phyloP scores from a whole-genome alignment of 805 yeast genomes.

The Zygosaccharomyces bailii region DNA sequence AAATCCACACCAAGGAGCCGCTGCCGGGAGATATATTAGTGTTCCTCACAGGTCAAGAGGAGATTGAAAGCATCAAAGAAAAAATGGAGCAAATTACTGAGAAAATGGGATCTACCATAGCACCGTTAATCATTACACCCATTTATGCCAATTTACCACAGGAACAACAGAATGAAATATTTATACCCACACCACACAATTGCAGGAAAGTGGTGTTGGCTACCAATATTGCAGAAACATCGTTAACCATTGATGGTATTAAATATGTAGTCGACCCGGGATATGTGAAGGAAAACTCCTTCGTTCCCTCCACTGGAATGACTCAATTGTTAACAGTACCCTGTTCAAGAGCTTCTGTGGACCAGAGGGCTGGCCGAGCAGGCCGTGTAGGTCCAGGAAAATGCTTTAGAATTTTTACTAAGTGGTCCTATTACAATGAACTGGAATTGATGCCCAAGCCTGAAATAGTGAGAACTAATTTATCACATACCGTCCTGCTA shows the following conservation, averaged over 20 bases:
- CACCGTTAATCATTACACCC: conserved; percentile 70
- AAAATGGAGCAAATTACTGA: conserved; percentile 60
- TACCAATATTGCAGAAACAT: conserved; percentile 96
- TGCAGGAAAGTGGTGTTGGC: conserved; percentile 87
- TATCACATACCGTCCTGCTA: conserved; percentile 70
- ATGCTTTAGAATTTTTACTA: conserved; percentile 85
- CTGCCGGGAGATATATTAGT: conserved; percentile 82
- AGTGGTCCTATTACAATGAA: conserved; percentile 64
- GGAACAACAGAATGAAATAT: conserved; percentile 75
- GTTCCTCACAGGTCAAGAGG: conserved; percentile 94
- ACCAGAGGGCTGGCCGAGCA: conserved; percentile 96
- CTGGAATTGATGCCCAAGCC: conserved; percentile 80
- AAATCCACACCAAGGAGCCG: conserved; percentile 63
- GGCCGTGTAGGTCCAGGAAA: conserved; percentile 98
- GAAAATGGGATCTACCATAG: conserved; percentile 58
- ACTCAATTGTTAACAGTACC: conserved; percentile 82
- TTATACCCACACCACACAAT: conserved; percentile 79
- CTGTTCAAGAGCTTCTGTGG: conserved; percentile 92
- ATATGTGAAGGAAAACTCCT: conserved; percentile 86
- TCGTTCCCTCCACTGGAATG: conserved; percentile 83
- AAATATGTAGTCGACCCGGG: conserved; percentile 94
- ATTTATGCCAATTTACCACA: conserved; percentile 89
- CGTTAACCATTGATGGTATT: conserved; percentile 94
- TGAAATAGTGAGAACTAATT: conserved; percentile 82
- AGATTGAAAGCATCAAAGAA: conserved; percentile 80